A percentile compares a stretch with the other conserved stretches of the same genome.
phyloP scores from a whole-genome alignment of 2,329 filamentous ascomycete genomes.

The Berkeleyomyces basicola region DNA sequence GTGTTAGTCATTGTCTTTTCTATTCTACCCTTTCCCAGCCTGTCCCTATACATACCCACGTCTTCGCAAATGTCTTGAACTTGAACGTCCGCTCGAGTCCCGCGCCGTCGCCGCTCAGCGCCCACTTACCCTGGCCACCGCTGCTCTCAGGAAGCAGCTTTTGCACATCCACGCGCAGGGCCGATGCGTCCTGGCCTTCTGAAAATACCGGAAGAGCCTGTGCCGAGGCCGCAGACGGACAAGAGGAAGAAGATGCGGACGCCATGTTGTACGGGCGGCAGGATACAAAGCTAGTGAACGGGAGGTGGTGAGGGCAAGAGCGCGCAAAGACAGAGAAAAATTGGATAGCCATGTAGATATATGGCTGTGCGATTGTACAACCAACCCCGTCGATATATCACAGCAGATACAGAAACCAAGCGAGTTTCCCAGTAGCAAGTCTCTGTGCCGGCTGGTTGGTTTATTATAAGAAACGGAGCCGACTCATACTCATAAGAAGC shows the following conservation, averaged over 20 bases:
- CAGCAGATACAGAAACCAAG: too few relatives aligned
- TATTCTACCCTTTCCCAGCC: too few relatives aligned
- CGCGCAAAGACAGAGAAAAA: background rate
- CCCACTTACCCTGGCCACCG: conserved; percentile 26
- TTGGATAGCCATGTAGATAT: background rate
- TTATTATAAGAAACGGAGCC: too few relatives aligned
- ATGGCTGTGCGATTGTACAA: too few relatives aligned
- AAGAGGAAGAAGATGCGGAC: background rate
- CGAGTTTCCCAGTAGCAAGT: too few relatives aligned
- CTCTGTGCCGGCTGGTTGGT: too few relatives aligned
- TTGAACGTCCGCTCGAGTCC: conserved; percentile 43
- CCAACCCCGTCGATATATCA: too few relatives aligned
- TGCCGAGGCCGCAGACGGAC: background rate
- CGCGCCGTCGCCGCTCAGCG: conserved; percentile 31
- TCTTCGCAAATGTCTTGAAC: conserved; percentile 49
- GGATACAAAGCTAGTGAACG: background rate
- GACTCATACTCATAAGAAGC: too few relatives aligned
- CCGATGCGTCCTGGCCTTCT: conserved; percentile 26
- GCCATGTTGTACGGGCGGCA: background rate
- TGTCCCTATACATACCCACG: conserved; percentile 34
- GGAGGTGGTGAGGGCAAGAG: background rate
- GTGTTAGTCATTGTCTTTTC: conserved; percentile 22
- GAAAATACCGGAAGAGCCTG: conserved; percentile 22
- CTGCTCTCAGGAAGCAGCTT: conserved; percentile 21
- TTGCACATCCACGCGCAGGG: conserved; percentile 26